Base-by-base conservation (phyloP, 2,329 filamentous ascomycete genomes). In the Aspergillus flavus region DNA sequence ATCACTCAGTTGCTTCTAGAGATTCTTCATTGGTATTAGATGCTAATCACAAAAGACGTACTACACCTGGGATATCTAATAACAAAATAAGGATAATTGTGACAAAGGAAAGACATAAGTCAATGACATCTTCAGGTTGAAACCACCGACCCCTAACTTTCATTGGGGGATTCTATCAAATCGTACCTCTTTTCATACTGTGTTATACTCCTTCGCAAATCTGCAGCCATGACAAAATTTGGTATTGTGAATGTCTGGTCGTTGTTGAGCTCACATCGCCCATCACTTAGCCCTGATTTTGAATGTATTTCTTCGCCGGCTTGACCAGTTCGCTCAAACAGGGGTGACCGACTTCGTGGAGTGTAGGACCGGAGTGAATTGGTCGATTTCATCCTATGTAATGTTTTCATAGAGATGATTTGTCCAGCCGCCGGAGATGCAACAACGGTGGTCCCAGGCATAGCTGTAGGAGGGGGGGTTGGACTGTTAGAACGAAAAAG, bases 361-460 rank as follows among this genome's bases (percentile, higher is more conserved):
- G 57, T 62, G 53, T 69, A 70, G 7, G 64, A 69, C n/a, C 70
- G 71, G 12, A 78, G 68, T 2, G 76, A 73, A 41, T 73, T 75
- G 4, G 71, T 71, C 6, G 78, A 69, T 57, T 74, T 66, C 69
- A 81, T 75, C 11, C 77, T 70, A 19, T 73, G 74, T 45, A 81
- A 66, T 3, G 78, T 76, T 36, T 72, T 69, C 4, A 73, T 70
- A 4, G 78, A 77, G 61, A 87, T 83, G 4, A 83, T 78, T 65
- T 86, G 83, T 7, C 82, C 85, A 3, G 84, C 83, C 36, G 82
- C 79, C 2, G 85, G 85, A 2, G 84, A 84, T 12, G 85, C 86
- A 21, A 81, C 79, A 53, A 88, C 83, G 61, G 82, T 82, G 0
- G 86, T 88, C 0, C 83, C 83, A 0, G 82, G 81, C 0, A 82